A percentile compares a stretch with the other conserved stretches of the same genome.
phyloP scores from a whole-genome alignment of 2,329 filamentous ascomycete species.

The Diaporthe velutina region DNA sequence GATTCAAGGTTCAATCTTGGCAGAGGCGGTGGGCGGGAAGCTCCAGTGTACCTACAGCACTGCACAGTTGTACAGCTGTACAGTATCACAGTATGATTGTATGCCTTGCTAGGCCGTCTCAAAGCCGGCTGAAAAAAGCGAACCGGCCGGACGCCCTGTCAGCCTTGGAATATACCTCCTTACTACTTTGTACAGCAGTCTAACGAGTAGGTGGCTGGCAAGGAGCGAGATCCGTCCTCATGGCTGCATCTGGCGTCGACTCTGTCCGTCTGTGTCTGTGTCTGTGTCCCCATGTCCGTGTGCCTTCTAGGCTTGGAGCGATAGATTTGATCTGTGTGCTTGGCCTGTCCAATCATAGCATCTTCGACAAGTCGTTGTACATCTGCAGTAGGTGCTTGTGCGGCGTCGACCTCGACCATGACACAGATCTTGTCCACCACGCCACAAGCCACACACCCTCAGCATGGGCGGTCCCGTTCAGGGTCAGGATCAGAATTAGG shows the following conservation, averaged over 20 bases:
- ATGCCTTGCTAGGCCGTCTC: background rate
- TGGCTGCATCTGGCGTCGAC: background rate
- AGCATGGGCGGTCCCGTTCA: constrained; percentile 14
- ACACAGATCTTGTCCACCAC: constrained; percentile 4
- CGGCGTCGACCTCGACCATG: background rate
- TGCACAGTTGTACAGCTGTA: constrained; percentile 1
- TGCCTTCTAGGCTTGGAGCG: background rate
- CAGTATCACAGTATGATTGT: constrained; percentile 20
- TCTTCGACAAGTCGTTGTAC: background rate
- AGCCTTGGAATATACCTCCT: background rate
- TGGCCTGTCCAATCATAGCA: background rate
- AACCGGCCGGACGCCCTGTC: background rate
- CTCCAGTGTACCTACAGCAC: constrained; percentile 5
- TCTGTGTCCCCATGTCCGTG: too few species aligned
- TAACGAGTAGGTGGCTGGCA: constrained; percentile 1
- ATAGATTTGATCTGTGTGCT: background rate
- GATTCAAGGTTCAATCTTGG: constrained; percentile 14
- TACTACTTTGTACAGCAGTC: too few species aligned
- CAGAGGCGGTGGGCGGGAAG: constrained; percentile 26
- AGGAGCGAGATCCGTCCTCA: background rate
- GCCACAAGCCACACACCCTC: constrained; percentile 2
- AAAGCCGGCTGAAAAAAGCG: background rate
- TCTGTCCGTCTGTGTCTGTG: background rate
- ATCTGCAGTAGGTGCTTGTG: background rate
- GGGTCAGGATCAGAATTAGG: background rate